Percentiles rank a stretch among this genome's conserved stretches.
Conservation (phyloP, 371 early-diverging fungal genomes). For the Blastocladiella emersonii region DNA sequence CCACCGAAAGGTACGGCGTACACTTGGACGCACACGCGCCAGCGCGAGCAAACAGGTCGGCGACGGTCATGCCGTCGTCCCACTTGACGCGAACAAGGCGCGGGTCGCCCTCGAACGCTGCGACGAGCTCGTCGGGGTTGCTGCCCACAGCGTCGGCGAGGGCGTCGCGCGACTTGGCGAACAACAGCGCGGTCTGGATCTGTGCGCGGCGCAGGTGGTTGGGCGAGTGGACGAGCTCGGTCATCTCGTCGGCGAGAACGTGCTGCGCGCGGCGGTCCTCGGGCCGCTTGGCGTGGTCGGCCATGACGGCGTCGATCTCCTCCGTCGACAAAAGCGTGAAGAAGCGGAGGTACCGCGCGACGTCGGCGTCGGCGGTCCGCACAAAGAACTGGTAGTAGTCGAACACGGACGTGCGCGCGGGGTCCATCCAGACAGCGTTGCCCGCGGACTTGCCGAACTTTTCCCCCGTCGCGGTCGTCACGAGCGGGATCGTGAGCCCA, state of each 20-base stretch:
- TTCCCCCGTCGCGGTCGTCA: slow-evolving; percentile 73
- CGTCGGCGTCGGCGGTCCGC: slow-evolving; percentile 64
- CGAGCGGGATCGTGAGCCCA: slow-evolving; percentile 78
- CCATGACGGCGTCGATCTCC: slow-evolving; percentile 43
- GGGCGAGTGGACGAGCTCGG: not conserved
- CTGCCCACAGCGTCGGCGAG: not conserved
- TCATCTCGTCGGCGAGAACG: not conserved
- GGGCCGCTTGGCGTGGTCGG: slow-evolving; percentile 37
- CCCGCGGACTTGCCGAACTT: slow-evolving; percentile 95
- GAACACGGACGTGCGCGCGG: slow-evolving; percentile 56
- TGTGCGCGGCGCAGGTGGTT: not conserved
- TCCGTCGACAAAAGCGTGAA: slow-evolving; percentile 60
- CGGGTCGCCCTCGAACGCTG: not conserved
- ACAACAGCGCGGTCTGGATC: slow-evolving; percentile 20
- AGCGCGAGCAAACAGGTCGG: slow-evolving; percentile 14
- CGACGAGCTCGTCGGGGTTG: not conserved
- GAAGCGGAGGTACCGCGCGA: slow-evolving; percentile 52
- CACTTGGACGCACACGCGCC: slow-evolving; percentile 6
- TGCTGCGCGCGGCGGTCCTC: not conserved
- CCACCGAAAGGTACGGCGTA: not conserved
- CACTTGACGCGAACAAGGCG: not conserved
- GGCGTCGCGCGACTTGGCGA: not conserved
- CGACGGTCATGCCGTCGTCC: not conserved
- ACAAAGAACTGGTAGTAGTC: slow-evolving; percentile 89
- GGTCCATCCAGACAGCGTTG: slow-evolving; percentile 88